A percentile compares a stretch with the other conserved stretches of the same genome.
phyloP scores from a whole-genome alignment of 495 filamentous ascomycete species.

The Daldinia childiae region DNA sequence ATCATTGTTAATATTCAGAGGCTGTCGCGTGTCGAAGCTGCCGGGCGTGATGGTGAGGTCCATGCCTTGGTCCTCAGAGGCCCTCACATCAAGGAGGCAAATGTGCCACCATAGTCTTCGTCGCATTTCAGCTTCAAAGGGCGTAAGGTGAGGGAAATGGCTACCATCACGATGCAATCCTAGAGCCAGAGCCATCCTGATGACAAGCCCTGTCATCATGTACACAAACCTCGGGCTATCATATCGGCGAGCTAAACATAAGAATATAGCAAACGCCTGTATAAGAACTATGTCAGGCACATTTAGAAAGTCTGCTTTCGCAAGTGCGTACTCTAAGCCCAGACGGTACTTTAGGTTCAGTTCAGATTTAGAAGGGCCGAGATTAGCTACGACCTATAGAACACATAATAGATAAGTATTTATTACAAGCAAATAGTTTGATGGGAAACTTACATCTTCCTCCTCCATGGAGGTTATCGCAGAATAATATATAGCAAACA shows the following conservation, averaged over 20 bases:
- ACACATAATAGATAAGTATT: conserved; percentile 24
- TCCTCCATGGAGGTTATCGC: conserved; percentile 67
- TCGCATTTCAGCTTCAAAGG: conserved; percentile 60
- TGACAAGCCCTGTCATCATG: conserved; percentile 64
- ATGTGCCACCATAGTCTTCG: conserved; percentile 61
- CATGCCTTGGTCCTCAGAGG: conserved; percentile 54
- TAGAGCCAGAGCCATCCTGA: conserved; percentile 60
- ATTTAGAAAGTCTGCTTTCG: conserved; percentile 64
- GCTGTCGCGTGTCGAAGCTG: conserved; percentile 54
- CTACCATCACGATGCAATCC: conserved; percentile 60
- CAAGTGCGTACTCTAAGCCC: conserved; percentile 63
- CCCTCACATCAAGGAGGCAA: conserved; percentile 51
- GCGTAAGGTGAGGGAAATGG: conserved; percentile 50
- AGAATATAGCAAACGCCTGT: conserved; percentile 61
- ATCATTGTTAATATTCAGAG: conserved; percentile 58
- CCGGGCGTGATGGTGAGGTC: conserved; percentile 50
- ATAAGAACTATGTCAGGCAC: conserved; percentile 52
- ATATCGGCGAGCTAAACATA: conserved; percentile 58
- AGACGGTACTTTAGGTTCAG: conserved; percentile 63
- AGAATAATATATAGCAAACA: conserved; percentile 70
- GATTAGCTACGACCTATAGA: conserved; percentile 55
- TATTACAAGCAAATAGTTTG: not conserved
- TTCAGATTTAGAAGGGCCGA: conserved; percentile 60
- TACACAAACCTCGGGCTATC: conserved; percentile 61
- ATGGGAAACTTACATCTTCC: conserved; percentile 54